phyloP scores from a whole-genome alignment of 78 protist species.

The Salpingoeca rosetta region DNA sequence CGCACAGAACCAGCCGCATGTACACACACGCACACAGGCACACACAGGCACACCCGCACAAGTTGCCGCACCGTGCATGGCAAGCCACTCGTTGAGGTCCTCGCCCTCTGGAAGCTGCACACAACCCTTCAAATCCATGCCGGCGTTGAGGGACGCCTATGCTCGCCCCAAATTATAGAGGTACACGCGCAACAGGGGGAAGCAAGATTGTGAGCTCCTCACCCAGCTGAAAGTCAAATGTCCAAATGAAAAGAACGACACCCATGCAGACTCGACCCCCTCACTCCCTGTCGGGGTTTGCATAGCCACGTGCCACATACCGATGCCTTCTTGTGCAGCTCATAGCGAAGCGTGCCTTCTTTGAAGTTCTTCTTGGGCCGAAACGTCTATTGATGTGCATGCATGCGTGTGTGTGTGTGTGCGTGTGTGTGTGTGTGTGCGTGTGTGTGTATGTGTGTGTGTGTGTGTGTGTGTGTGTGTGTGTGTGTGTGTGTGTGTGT shows the following conservation, averaged over 20 bases:
- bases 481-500: neutral
- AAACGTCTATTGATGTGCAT: neutral
- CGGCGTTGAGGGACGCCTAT: slow-evolving; percentile 6
- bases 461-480: neutral
- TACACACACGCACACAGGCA: neutral
- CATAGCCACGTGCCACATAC: neutral
- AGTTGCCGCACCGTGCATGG: slow-evolving; percentile 71
- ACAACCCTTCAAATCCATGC: slow-evolving; percentile 43
- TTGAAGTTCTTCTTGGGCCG: slow-evolving; percentile 4
- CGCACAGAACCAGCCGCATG: neutral
- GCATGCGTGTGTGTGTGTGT: neutral
- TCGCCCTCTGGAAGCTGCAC: slow-evolving; percentile 92
- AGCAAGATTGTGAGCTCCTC: neutral
- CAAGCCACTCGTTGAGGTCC: slow-evolving; percentile 92
- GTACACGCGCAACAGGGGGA: neutral
- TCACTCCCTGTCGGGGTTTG: no score
- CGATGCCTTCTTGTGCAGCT: slow-evolving; percentile 23
- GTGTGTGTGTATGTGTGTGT: neutral
- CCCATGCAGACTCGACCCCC: no score
- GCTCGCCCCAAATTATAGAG: neutral
- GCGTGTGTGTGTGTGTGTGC: neutral
- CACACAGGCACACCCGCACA: no score
- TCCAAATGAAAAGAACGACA: neutral
- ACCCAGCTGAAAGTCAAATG: neutral
- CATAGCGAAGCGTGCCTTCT: slow-evolving; percentile 18